phyloP scores from a whole-genome alignment of 108 stramenopile species.

The Epipyxis sp. region DNA sequence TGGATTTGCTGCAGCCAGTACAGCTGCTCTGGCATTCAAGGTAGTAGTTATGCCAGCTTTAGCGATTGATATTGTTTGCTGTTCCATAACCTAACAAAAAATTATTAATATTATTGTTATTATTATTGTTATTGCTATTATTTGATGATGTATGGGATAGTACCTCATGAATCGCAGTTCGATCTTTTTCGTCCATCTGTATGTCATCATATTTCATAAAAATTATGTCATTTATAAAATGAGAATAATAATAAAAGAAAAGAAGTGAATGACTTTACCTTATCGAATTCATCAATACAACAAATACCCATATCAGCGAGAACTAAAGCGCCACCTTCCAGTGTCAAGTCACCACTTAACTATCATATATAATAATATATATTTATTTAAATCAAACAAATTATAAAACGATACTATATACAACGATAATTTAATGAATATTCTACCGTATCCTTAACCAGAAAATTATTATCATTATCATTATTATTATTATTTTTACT shows the following conservation, averaged over 20 bases:
- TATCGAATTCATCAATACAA: constrained; percentile 97
- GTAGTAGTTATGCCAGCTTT: constrained; percentile 99
- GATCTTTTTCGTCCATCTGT: constrained; percentile 57
- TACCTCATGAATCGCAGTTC: constrained; percentile 99
- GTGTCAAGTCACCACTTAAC: constrained; percentile 93
- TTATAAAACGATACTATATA: constrained; percentile 4
- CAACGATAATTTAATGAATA: too few species aligned
- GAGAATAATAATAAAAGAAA: background rate
- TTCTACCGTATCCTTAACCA: too few species aligned
- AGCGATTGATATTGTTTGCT: too few species aligned
- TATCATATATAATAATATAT: too few species aligned
- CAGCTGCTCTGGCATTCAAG: constrained; percentile 93
- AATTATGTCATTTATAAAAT: background rate
- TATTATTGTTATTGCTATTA: too few species aligned
- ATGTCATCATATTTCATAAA: constrained; percentile 5
- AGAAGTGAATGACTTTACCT: too few species aligned
- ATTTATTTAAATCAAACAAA: too few species aligned
- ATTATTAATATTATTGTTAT: too few species aligned
- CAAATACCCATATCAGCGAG: constrained; percentile 96
- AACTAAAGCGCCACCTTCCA: constrained; percentile 98
- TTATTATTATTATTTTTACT: too few species aligned
- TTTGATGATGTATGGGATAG: too few species aligned
- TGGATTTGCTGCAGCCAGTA: constrained; percentile 98
- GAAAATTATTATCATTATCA: too few species aligned
- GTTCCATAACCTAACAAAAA: too few species aligned